Conservation (phyloP, 208 protist species). For the Trypanosoma grayi region DNA sequence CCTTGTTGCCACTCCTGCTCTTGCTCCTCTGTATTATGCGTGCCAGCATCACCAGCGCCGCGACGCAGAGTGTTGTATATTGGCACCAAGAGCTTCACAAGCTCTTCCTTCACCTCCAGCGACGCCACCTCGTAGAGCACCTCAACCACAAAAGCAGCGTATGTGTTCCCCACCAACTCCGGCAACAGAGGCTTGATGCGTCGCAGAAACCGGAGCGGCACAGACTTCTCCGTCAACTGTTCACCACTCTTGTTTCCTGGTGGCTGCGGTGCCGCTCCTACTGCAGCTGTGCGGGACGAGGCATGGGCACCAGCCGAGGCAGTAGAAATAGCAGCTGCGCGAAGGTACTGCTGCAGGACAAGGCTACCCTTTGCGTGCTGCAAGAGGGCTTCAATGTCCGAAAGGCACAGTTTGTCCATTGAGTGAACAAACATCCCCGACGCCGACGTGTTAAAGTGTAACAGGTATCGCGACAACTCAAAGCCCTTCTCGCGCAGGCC, state of each 20-base stretch:
- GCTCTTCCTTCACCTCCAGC: slow-evolving; percentile 75
- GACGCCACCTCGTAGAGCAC: slow-evolving; percentile 62
- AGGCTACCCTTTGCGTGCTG: slow-evolving; percentile 60
- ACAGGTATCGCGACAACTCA: slow-evolving; percentile 67
- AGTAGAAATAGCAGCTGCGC: slow-evolving; percentile 22
- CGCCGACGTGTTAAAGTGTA: slow-evolving; percentile 63
- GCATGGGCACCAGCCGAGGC: no score
- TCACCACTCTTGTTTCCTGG: slow-evolving; percentile 1
- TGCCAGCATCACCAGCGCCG: slow-evolving; percentile 8
- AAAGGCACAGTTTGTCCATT: slow-evolving; percentile 64
- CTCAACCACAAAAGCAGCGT: slow-evolving; percentile 75
- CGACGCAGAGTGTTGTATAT: slow-evolving; percentile 35
- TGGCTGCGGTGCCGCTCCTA: slow-evolving; percentile 9
- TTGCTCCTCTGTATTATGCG: neutral
- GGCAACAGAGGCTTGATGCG: slow-evolving; percentile 45
- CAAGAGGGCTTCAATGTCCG: slow-evolving; percentile 51
- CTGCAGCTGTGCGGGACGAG: no score
- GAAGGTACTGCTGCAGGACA: slow-evolving; percentile 79
- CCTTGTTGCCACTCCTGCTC: slow-evolving; percentile 4
- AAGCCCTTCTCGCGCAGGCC: slow-evolving; percentile 49
- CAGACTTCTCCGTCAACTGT: slow-evolving; percentile 8
- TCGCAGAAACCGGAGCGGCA: slow-evolving; percentile 50
- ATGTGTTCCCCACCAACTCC: slow-evolving; percentile 51
- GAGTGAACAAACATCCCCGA: slow-evolving; percentile 54
- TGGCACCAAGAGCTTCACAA: slow-evolving; percentile 68